Evolutionary conservation across 129 eudicot genomes (phyloP).

Genomic region (Smallanthus sonchifolius): DNA sequence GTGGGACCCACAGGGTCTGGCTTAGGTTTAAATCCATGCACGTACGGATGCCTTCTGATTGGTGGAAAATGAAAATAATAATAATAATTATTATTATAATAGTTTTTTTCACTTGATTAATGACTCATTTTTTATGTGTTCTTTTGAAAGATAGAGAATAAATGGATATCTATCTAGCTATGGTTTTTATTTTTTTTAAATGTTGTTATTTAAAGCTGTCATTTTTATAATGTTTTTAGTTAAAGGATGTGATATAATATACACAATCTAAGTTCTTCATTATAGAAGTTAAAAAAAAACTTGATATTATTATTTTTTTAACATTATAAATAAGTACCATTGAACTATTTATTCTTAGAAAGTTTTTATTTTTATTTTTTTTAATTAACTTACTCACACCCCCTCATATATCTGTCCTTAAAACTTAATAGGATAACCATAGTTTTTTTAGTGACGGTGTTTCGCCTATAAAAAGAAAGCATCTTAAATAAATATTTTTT

Average conservation of each 20-base stretch:
- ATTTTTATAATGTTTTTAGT: not conserved
- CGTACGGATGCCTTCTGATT: constrained; percentile 25
- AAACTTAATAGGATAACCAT: too few species aligned
- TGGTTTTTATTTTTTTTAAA: not conserved
- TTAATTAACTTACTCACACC: too few species aligned
- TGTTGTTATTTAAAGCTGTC: not conserved
- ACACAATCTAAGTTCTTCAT: not conserved
- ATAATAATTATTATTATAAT: too few species aligned
- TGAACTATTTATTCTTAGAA: too few species aligned
- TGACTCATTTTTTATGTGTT: not conserved
- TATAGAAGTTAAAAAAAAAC: not conserved
- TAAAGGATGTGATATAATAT: not conserved
- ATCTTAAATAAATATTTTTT: too few species aligned
- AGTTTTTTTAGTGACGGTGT: too few species aligned
- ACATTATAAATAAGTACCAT: too few species aligned
- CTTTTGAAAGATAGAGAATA: not conserved
- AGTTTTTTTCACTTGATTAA: not conserved
- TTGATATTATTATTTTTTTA: too few species aligned
- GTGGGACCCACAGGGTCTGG: constrained; percentile 16
- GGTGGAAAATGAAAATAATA: not conserved
- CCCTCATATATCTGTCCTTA: too few species aligned
- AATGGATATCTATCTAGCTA: not conserved
- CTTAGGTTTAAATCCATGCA: constrained; percentile 15
- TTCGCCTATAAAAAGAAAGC: too few species aligned
- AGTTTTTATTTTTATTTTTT: too few species aligned